A percentile compares a stretch with the other conserved stretches of the same genome.
These are phyloP conservation scores for Trypanosoma mega DNA, from an alignment of 208 protist species.

Conservation along the genomic window DNA sequence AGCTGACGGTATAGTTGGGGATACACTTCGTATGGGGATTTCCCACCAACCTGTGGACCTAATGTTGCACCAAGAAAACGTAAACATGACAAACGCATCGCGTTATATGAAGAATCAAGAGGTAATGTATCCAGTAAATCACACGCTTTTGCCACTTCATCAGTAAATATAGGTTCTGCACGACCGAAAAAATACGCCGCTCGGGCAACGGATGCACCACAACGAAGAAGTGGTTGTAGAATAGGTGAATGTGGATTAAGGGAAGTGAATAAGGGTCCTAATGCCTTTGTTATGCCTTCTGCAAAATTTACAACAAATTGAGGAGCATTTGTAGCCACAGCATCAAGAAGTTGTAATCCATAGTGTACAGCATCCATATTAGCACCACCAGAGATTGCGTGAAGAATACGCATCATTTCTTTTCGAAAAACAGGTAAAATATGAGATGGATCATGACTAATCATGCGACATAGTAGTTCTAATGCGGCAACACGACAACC, in stretches of 20 bases:
- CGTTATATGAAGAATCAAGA: slow-evolving; percentile 46
- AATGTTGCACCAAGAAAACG: slow-evolving; percentile 73
- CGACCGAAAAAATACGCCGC: slow-evolving; percentile 64
- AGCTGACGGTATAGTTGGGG: slow-evolving; percentile 71
- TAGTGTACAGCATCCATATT: slow-evolving; percentile 56
- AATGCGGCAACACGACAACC: slow-evolving; percentile 73
- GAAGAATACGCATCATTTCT: slow-evolving; percentile 66
- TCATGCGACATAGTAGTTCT: slow-evolving; percentile 81
- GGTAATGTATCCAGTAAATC: slow-evolving; percentile 65
- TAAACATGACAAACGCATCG: slow-evolving; percentile 63
- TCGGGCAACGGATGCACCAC: slow-evolving; percentile 63
- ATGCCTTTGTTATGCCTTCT: slow-evolving; percentile 59
- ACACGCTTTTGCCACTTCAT: slow-evolving; percentile 57
- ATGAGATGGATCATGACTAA: slow-evolving; percentile 78
- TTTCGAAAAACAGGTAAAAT: slow-evolving; percentile 79
- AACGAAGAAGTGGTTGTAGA: slow-evolving; percentile 67
- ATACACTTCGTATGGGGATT: slow-evolving; percentile 67
- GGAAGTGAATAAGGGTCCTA: slow-evolving; percentile 52
- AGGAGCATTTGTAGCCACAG: slow-evolving; percentile 64
- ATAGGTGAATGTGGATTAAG: slow-evolving; percentile 41
- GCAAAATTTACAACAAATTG: slow-evolving; percentile 79
- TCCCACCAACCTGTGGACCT: slow-evolving; percentile 53
- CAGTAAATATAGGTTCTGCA: slow-evolving; percentile 37
- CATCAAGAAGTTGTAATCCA: slow-evolving; percentile 69
- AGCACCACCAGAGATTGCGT: slow-evolving; percentile 50